Evolutionary conservation across 2,329 filamentous ascomycete species (phyloP).

Genomic region (Fusarium torreyae): DNA sequence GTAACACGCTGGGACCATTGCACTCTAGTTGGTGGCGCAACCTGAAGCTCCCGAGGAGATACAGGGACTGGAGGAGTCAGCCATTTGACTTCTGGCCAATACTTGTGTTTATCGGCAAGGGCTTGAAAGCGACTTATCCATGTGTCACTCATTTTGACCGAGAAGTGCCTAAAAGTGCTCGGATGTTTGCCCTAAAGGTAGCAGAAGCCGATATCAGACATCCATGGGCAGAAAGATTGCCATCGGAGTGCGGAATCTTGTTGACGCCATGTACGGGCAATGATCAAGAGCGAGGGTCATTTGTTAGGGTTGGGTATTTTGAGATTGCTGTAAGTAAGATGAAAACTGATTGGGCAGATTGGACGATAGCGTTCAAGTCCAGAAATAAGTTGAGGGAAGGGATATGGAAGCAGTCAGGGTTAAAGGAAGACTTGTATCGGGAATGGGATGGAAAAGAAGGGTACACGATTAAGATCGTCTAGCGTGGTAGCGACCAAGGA

Average conservation of each 20-base stretch:
- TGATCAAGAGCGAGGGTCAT: not conserved
- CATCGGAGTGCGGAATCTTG: not conserved
- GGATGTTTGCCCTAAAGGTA: not conserved
- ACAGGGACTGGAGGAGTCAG: not conserved
- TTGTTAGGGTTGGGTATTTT: constrained; percentile 3
- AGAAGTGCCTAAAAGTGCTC: not conserved
- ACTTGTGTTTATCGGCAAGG: constrained; percentile 3
- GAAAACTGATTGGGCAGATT: not conserved
- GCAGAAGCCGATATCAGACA: constrained; percentile 1
- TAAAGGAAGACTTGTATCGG: not conserved
- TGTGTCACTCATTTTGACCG: not conserved
- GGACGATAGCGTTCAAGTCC: not conserved
- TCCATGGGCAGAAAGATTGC: not conserved
- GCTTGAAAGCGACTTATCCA: not conserved
- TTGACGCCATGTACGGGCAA: not conserved
- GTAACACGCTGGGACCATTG: not conserved
- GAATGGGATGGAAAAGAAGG: not conserved
- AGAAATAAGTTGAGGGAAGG: not conserved
- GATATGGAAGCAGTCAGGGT: not conserved
- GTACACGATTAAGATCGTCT: not conserved
- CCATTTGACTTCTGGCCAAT: not conserved
- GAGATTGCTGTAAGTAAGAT: constrained; percentile 1
- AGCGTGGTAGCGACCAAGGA: too few species aligned
- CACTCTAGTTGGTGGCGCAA: constrained; percentile 8
- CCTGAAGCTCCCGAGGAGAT: too few species aligned